Evolutionary conservation across 805 yeast genomes (phyloP).

Genomic region (Torulaspora indica): DNA sequence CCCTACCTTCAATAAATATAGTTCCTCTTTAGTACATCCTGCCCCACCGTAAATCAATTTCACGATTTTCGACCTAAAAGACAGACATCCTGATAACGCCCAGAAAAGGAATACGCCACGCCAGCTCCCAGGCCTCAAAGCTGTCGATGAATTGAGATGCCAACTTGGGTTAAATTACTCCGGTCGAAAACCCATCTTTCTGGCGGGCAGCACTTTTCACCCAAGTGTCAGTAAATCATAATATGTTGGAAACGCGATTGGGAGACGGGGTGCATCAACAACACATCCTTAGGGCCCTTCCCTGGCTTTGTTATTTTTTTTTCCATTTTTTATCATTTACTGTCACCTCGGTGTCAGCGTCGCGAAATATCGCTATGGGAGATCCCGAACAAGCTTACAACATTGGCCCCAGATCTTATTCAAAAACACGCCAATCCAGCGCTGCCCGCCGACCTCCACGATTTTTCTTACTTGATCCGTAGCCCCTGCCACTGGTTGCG

Average conservation of each 20-base stretch:
- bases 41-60: conserved; percentile 2
- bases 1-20: background rate
- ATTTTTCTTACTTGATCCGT: background rate
- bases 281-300: background rate
- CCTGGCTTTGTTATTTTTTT: too few relatives aligned
- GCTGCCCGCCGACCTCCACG: background rate
- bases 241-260: background rate
- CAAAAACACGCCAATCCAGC: too few relatives aligned
- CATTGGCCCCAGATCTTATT: background rate
- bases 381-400: background rate
- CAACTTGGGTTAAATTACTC: background rate
- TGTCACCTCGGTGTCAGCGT: background rate
- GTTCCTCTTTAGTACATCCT: conserved; percentile 5
- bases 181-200: background rate
- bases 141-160: background rate
- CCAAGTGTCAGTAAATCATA: background rate
- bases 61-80: background rate
- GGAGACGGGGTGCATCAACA: background rate
- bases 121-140: background rate
- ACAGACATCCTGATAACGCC: background rate
- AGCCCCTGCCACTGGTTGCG: conserved; percentile 1
- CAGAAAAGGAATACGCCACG: background rate
- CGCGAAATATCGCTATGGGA: background rate
- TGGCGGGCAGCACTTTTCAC: too few relatives aligned
- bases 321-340: background rate